These are phyloP conservation scores for Curvularia sp. DNA, from an alignment of 2,329 filamentous ascomycete genomes.

Conservation along the genomic window DNA sequence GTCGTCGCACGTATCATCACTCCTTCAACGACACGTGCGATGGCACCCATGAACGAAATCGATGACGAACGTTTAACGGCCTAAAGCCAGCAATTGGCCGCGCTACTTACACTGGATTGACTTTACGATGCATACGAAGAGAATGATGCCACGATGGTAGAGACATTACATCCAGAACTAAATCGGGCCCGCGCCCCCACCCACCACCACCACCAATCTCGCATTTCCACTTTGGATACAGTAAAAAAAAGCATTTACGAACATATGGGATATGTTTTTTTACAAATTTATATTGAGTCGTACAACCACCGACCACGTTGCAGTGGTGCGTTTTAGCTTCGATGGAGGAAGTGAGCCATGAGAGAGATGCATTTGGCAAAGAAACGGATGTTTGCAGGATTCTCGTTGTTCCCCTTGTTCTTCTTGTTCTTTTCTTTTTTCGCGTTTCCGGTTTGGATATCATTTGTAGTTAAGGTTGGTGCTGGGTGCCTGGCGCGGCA, in stretches of 20 bases:
- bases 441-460: conserved; percentile 7
- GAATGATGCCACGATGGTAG: conserved; percentile 53
- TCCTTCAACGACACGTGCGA: conserved; percentile 35
- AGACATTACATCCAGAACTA: conserved; percentile 45
- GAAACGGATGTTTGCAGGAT: conserved; percentile 7
- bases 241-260: conserved; percentile 46
- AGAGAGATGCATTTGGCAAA: conserved; percentile 14
- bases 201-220: conserved; percentile 17
- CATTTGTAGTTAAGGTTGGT: conserved; percentile 13
- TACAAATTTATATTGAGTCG: conserved; percentile 10
- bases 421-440: not conserved
- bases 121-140: conserved; percentile 52
- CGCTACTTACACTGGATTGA: conserved; percentile 39
- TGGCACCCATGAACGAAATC: conserved; percentile 39
- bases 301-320: conserved; percentile 3
- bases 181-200: conserved; percentile 39
- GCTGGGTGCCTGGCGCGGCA: conserved; percentile 11
- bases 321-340: conserved; percentile 6
- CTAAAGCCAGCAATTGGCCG: conserved; percentile 35
- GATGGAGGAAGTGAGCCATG: not conserved
- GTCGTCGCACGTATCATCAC: conserved; percentile 32
- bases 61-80: conserved; percentile 47
- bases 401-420: not conserved
- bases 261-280: conserved; percentile 36
- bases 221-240: conserved; percentile 32